Conservation (phyloP, 176 grass and related monocot genomes). For the Oryza brachyantha region DNA sequence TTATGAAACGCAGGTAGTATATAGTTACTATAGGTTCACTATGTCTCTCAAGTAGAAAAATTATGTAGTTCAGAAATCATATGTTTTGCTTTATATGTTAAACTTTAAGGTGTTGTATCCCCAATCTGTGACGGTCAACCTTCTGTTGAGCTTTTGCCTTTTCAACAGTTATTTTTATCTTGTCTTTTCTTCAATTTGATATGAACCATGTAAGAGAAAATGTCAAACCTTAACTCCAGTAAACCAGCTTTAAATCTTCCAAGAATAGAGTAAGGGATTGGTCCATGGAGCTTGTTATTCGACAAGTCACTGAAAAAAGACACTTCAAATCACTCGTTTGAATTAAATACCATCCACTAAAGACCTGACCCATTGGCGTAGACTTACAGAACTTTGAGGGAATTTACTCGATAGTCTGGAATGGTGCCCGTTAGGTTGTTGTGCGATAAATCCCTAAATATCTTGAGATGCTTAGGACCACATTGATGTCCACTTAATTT, state of each 20-base stretch:
- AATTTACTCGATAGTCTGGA: slow-evolving; percentile 23
- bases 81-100: no score
- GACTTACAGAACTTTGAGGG: slow-evolving; percentile 40
- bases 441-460: slow-evolving; percentile 44
- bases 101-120: no score
- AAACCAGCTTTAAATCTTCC: slow-evolving; percentile 19
- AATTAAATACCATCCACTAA: background rate
- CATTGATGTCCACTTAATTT: background rate
- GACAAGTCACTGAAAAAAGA: slow-evolving; percentile 40
- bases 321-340: background rate
- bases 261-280: slow-evolving; percentile 18
- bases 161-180: no score
- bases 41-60: background rate
- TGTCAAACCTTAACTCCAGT: slow-evolving; percentile 32
- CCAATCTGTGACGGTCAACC: no score
- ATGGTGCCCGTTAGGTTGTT: slow-evolving; percentile 42
- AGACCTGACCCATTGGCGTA: background rate
- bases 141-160: no score
- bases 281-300: slow-evolving; percentile 33
- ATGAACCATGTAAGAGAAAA: no score
- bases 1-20: no score
- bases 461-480: background rate
- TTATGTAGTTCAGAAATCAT: background rate
- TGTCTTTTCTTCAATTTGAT: no score
- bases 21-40: background rate